These are phyloP conservation scores for Mortierella sp. DNA, from an alignment of 371 early-diverging fungal species.

Conservation along the genomic window DNA sequence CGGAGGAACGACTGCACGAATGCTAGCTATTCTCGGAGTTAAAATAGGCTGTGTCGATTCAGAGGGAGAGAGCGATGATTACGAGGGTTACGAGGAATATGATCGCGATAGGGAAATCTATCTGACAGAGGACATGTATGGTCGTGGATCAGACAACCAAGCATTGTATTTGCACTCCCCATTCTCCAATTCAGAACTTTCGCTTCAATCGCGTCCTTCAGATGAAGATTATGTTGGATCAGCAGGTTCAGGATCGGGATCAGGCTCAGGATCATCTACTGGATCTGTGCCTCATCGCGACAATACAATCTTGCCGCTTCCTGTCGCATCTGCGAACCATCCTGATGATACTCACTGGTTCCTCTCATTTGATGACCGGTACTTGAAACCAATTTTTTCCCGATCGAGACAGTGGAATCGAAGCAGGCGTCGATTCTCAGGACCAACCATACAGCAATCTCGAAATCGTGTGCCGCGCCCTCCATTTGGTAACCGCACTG, in stretches of 20 bases:
- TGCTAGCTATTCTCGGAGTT: constrained; percentile 82
- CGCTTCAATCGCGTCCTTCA: constrained; percentile 50
- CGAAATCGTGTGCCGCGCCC: constrained; percentile 17
- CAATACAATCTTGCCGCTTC: constrained; percentile 61
- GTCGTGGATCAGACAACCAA: constrained; percentile 40
- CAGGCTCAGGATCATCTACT: constrained; percentile 44
- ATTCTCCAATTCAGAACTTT: constrained; percentile 47
- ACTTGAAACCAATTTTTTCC: constrained; percentile 82
- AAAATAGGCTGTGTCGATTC: constrained; percentile 75
- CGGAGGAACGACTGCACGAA: constrained; percentile 89
- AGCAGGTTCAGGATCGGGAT: constrained; percentile 18
- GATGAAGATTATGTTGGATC: constrained; percentile 56
- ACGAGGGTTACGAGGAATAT: constrained; percentile 39
- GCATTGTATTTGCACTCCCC: constrained; percentile 38
- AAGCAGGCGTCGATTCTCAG: constrained; percentile 42
- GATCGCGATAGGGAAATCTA: constrained; percentile 45
- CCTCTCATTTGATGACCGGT: constrained; percentile 84
- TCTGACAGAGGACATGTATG: constrained; percentile 40
- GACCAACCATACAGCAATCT: constrained; percentile 44
- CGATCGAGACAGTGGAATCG: constrained; percentile 53
- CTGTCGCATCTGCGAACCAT: constrained; percentile 66
- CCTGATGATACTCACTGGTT: constrained; percentile 83
- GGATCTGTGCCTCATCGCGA: constrained; percentile 56
- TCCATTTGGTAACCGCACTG: constrained; percentile 1
- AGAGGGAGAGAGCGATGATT: constrained; percentile 69